These are phyloP conservation scores for Sporisorium reilianum DNA, from an alignment of 1,284 basidiomycete genomes.

Conservation along the genomic window DNA sequence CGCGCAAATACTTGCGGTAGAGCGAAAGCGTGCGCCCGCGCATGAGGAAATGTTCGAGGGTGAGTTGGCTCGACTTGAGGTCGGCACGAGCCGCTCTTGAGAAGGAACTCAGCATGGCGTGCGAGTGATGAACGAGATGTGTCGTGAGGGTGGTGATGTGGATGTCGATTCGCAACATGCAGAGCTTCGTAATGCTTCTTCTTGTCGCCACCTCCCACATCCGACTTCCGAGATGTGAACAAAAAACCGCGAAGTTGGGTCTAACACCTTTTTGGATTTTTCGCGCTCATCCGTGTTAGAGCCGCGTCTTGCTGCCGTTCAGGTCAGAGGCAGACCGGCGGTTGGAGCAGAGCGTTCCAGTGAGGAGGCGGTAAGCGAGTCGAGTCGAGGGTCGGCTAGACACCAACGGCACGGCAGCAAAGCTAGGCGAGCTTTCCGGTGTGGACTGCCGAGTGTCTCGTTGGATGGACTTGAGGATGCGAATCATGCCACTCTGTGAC, in stretches of 20 bases:
- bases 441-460: neutral
- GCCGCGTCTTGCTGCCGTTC: neutral
- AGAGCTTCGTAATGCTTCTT: neutral
- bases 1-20: conserved; percentile 57
- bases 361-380: neutral
- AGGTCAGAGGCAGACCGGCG: neutral
- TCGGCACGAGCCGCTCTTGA: conserved; percentile 32
- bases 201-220: conserved; percentile 18
- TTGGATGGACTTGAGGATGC: conserved; percentile 1
- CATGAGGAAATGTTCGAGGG: conserved; percentile 57
- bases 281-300: neutral
- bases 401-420: neutral
- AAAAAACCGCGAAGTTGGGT: neutral
- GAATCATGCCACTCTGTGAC: conserved; percentile 27
- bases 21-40: conserved; percentile 47
- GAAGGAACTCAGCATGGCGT: conserved; percentile 18
- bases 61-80: conserved; percentile 44
- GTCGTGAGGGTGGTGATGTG: neutral
- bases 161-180: neutral
- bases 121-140: neutral
- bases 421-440: neutral
- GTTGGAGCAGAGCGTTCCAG: too few species aligned
- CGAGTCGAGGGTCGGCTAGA: conserved; percentile 1
- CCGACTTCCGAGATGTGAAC: conserved; percentile 24
- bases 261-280: neutral